Conservation (phyloP, 129 eudicot species). For the Flaveria ramosissima region DNA sequence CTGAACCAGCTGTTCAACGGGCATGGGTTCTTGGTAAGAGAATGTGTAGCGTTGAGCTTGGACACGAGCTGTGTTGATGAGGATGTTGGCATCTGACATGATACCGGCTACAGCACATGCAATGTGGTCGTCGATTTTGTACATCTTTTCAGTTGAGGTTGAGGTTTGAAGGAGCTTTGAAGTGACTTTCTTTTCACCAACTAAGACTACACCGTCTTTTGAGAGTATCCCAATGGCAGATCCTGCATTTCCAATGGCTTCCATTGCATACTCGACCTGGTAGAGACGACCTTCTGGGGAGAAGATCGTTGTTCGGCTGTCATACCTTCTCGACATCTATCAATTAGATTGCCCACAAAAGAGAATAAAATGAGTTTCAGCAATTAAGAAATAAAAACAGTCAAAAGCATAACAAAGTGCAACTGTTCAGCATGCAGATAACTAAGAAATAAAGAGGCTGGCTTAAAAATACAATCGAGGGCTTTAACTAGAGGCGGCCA, state of each 20-base stretch:
- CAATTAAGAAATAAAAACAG: constrained; percentile 12
- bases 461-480: neutral
- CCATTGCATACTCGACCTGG: constrained; percentile 95
- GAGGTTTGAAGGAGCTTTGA: constrained; percentile 94
- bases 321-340: constrained; percentile 78
- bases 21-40: constrained; percentile 89
- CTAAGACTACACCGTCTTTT: constrained; percentile 74
- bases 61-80: constrained; percentile 82
- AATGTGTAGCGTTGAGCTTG: constrained; percentile 84
- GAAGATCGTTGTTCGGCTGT: constrained; percentile 91
- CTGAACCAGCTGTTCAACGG: constrained; percentile 90
- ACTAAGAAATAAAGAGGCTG: neutral
- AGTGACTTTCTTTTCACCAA: constrained; percentile 87
- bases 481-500: neutral
- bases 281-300: constrained; percentile 94
- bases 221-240: constrained; percentile 80
- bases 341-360: constrained; percentile 25
- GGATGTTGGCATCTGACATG: constrained; percentile 93
- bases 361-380: constrained; percentile 7
- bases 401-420: constrained; percentile 6
- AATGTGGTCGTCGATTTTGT: constrained; percentile 86
- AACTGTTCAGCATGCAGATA: neutral
- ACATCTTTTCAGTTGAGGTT: constrained; percentile 79
- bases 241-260: constrained; percentile 97
- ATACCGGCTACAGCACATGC: constrained; percentile 96